Conservation (phyloP, 345 rosid genomes). For the Carallia brachiata region DNA sequence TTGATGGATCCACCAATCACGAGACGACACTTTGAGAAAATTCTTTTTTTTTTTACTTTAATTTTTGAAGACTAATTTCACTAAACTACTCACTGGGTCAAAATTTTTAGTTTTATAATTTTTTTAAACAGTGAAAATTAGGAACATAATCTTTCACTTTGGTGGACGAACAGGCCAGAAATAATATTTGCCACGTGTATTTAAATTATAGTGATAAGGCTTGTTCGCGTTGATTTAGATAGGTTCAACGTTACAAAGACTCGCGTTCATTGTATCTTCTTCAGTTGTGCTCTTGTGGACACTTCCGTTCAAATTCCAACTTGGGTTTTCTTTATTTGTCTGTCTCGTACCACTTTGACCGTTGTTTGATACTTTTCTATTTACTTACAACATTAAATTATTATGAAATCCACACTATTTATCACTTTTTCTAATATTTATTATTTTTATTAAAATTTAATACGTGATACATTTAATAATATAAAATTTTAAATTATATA, state of each 20-base stretch:
- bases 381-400: too few species aligned
- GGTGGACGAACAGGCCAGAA: neutral
- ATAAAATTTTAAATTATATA: too few species aligned
- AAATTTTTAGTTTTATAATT: neutral
- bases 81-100: too few species aligned
- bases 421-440: too few species aligned
- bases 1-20: constrained; percentile 19
- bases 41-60: too few species aligned
- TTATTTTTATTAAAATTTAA: too few species aligned
- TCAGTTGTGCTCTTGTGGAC: neutral
- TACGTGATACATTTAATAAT: too few species aligned
- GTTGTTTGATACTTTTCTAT: neutral
- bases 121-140: neutral
- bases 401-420: too few species aligned
- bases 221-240: too few species aligned
- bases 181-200: neutral
- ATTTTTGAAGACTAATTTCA: too few species aligned
- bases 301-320: neutral
- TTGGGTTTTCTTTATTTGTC: neutral
- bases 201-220: neutral
- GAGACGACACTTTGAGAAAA: neutral
- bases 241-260: neutral
- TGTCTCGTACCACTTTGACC: neutral
- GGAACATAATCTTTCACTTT: neutral
- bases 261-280: too few species aligned